phyloP scores from a whole-genome alignment of 345 rosid species.

The Populus euphratica region DNA sequence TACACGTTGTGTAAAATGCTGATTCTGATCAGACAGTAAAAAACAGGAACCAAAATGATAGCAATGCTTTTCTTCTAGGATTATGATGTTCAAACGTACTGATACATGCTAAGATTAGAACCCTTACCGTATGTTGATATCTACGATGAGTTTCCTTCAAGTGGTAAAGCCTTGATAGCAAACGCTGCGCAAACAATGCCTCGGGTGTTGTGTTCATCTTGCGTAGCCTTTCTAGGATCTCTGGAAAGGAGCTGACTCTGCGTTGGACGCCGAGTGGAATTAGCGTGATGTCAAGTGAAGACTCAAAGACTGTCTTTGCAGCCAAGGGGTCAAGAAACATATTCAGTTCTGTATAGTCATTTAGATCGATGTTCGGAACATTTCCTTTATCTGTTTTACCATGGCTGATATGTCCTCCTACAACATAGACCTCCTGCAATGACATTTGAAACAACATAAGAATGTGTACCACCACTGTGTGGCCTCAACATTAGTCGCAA shows the following conservation, averaged over 20 bases:
- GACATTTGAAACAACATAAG: background rate
- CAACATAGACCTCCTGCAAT: constrained; percentile 62
- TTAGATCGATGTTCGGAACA: constrained; percentile 45
- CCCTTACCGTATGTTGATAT: constrained; percentile 63
- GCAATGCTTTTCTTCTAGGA: too few species aligned
- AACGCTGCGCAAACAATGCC: constrained; percentile 40
- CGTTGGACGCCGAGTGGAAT: constrained; percentile 65
- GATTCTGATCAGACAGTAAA: too few species aligned
- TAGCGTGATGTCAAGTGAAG: constrained; percentile 59
- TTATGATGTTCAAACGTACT: too few species aligned
- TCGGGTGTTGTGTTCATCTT: constrained; percentile 48
- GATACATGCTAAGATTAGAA: background rate
- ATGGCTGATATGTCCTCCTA: constrained; percentile 71
- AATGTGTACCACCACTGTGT: background rate
- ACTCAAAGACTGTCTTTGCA: constrained; percentile 63
- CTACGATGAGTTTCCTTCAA: constrained; percentile 46
- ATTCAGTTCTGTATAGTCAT: constrained; percentile 67
- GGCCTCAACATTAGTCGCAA: too few species aligned
- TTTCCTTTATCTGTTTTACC: constrained; percentile 47
- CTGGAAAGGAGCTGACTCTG: constrained; percentile 39
- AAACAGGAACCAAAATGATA: too few species aligned
- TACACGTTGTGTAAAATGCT: too few species aligned
- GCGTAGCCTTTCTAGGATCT: constrained; percentile 32
- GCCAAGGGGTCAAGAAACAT: constrained; percentile 88
- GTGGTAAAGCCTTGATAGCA: constrained; percentile 49